Evolutionary conservation across 371 early-diverging fungal species (phyloP).

Genomic region (Cokeromyces recurvatus): DNA sequence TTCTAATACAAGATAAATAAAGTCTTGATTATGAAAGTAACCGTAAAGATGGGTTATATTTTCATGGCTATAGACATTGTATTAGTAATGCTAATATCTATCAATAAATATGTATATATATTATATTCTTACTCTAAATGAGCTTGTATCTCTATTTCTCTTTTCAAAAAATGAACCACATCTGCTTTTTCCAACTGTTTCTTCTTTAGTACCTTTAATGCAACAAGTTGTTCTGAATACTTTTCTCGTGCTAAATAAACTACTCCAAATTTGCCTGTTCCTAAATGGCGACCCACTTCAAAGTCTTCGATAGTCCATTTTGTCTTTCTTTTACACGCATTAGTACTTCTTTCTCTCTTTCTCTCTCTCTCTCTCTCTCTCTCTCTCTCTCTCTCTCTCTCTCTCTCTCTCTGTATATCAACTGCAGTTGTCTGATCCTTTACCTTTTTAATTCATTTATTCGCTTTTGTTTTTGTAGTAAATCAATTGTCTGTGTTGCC

Average conservation of each 20-base stretch:
- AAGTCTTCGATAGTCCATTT: conserved; percentile 90
- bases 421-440: too few species aligned
- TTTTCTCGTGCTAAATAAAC: conserved; percentile 95
- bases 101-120: background rate
- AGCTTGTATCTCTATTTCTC: conserved; percentile 98
- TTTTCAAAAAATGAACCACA: conserved; percentile 29
- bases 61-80: conserved; percentile 62
- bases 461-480: too few species aligned
- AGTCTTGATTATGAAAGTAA: conserved; percentile 94
- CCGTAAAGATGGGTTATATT: conserved; percentile 95
- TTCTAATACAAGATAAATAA: conserved; percentile 94
- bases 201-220: conserved; percentile 93
- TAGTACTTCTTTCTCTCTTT: too few species aligned
- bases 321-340: too few species aligned
- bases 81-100: background rate
- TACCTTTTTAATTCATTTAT: too few species aligned
- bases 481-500: too few species aligned
- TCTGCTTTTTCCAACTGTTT: conserved; percentile 58
- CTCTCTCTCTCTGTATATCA: background rate
- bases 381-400: too few species aligned
- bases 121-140: conserved; percentile 72
- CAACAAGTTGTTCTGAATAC: conserved; percentile 80
- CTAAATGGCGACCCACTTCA: conserved; percentile 89
- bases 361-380: too few species aligned
- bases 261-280: conserved; percentile 97